Percentiles rank a stretch among this genome's conserved stretches.
Evolutionary conservation across 1,284 basidiomycete genomes (phyloP).

Genomic region (Cutaneotrichosporon mucoides): DNA sequence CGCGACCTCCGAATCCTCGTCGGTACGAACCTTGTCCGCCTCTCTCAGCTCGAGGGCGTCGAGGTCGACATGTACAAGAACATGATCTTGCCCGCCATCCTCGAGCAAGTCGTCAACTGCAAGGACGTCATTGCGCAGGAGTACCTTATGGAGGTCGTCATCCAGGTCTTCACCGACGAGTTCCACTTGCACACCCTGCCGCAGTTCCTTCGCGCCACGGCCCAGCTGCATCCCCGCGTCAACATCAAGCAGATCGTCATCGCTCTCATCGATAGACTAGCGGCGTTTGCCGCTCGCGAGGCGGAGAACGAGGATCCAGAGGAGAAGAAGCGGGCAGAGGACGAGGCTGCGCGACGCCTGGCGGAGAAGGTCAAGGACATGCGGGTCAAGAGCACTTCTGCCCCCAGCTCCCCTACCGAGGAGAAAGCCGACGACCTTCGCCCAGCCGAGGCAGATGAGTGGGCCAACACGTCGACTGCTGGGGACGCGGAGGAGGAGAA

Average conservation of each 20-base stretch:
- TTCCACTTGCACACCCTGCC: conserved; percentile 90
- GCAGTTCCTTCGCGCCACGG: conserved; percentile 87
- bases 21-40: conserved; percentile 88
- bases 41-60: conserved; percentile 89
- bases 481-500: background rate
- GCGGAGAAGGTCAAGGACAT: conserved; percentile 71
- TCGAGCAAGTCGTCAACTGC: conserved; percentile 94
- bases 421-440: conserved; percentile 26
- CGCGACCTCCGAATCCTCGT: conserved; percentile 88
- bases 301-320: conserved; percentile 90
- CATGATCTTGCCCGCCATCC: conserved; percentile 77
- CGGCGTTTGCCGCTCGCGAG: conserved; percentile 86
- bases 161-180: conserved; percentile 95
- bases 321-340: conserved; percentile 82
- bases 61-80: conserved; percentile 82
- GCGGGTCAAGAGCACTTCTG: conserved; percentile 50
- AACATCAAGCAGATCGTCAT: conserved; percentile 97
- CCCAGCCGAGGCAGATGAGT: conserved; percentile 40
- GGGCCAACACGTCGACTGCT: conserved; percentile 23
- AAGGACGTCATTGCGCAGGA: conserved; percentile 97
- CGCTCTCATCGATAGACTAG: conserved; percentile 89
- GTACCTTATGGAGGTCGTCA: conserved; percentile 96
- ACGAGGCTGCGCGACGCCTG: conserved; percentile 76
- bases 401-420: conserved; percentile 2
- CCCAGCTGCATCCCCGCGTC: conserved; percentile 89